Conservation (phyloP, 371 early-diverging fungal species). For the Apophysomyces variabilis region DNA sequence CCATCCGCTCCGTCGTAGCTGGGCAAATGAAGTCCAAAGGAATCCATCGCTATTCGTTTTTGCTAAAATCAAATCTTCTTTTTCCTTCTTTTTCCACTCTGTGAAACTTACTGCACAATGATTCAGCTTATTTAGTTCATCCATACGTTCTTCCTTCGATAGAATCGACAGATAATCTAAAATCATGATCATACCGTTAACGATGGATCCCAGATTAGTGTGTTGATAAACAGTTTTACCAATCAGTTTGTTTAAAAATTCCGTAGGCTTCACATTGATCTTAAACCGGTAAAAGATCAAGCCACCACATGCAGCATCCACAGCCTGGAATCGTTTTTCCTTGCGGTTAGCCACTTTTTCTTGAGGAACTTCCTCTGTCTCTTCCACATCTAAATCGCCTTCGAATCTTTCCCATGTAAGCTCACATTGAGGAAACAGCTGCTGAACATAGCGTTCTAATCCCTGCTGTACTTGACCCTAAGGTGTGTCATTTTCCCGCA, state of each 20-base stretch:
- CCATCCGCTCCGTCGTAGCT: slow-evolving; percentile 46
- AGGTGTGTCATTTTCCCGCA: background rate
- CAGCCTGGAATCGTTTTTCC: slow-evolving; percentile 52
- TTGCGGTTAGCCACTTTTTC: slow-evolving; percentile 36
- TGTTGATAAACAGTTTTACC: slow-evolving; percentile 10
- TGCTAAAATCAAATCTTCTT: background rate
- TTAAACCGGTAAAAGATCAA: slow-evolving; percentile 58
- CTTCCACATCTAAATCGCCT: slow-evolving; percentile 46
- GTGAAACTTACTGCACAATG: slow-evolving; percentile 40
- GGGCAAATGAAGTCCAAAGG: slow-evolving; percentile 60
- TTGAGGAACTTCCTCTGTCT: slow-evolving; percentile 23
- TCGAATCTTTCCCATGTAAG: slow-evolving; percentile 50
- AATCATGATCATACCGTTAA: too few relatives aligned
- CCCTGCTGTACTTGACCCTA: slow-evolving; percentile 58
- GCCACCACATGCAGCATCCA: slow-evolving; percentile 61
- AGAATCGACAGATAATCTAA: slow-evolving; percentile 35
- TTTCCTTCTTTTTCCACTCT: background rate
- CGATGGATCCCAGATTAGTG: too few relatives aligned
- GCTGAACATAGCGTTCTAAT: slow-evolving; percentile 39
- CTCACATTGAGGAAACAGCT: slow-evolving; percentile 47
- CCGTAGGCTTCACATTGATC: slow-evolving; percentile 51
- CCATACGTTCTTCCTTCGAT: slow-evolving; percentile 28
- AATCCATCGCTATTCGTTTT: slow-evolving; percentile 42
- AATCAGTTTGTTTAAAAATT: slow-evolving; percentile 45
- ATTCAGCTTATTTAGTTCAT: slow-evolving; percentile 30